Base-by-base conservation (phyloP, 2,329 filamentous ascomycete genomes). In the Lojkania enalia region DNA sequence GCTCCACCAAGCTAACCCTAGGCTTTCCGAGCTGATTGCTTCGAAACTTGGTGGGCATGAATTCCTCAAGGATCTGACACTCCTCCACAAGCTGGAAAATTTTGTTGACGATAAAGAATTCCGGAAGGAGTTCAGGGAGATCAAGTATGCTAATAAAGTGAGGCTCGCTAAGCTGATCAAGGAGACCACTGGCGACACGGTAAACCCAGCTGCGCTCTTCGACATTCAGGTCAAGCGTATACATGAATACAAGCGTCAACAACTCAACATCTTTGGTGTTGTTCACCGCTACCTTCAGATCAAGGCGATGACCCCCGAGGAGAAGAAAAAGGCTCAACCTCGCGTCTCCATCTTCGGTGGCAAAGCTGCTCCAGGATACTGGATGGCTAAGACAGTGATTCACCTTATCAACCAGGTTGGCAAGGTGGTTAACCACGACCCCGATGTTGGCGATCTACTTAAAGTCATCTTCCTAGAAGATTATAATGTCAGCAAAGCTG, bases 301-400 rank as follows among this genome's bases (percentile, higher is more conserved):
- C 69, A 99, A 97, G 76, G 80, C 82, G 25, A 84, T 96, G 86
- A 83, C 80, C 18, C 77, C 88, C 0, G 88, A 90, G 60, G 87
- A 96, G 67, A 83, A 85, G 56, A 92, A 95, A 79, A 94, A 94
- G 74, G 79, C 88, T 49, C 82, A 86, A 33, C 90, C 91, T 13
- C 86, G 92, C 39, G 94, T 97, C 7, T 94, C 88, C 45, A 95
- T 99, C 70, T 97, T 99, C 67, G 94, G 94, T 66, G 94, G 94
- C 61, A 99, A 99, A 75, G 94, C 94, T 19, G 94, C 94, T 2
- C 94, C 94, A 0, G 94, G 94, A 13, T 99, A 99, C 78, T 99
- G 94, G 94, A 99, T 97, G 94, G 94, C 94, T 27, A 99, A 99
- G 82, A 95, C 94, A 30, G 90, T 96, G 57, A 99, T 99, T 60